Percentiles rank a stretch among this genome's conserved stretches.
phyloP scores from a whole-genome alignment of 2,329 filamentous ascomycete genomes.

The Colletotrichum sp. region DNA sequence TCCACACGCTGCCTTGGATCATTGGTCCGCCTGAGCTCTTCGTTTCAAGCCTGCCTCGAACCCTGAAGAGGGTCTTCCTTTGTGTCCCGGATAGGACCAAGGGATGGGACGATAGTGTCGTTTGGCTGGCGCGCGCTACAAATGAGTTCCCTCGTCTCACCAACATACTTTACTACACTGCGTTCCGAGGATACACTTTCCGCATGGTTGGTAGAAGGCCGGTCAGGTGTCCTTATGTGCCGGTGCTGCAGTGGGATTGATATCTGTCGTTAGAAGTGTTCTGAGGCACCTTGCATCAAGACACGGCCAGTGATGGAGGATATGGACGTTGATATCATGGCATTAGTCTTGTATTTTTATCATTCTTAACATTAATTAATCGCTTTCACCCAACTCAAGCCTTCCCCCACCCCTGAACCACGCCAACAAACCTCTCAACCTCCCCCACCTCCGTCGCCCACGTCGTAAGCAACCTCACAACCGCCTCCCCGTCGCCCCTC shows the following conservation, averaged over 20 bases:
- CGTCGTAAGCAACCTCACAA: conserved; percentile 52
- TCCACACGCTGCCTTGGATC: neutral
- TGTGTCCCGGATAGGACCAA: neutral
- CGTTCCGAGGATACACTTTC: neutral
- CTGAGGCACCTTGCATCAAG: no score
- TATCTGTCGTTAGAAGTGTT: no score
- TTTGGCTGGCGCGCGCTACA: neutral
- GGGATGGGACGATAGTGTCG: neutral
- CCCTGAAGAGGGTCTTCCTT: neutral
- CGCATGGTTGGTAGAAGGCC: neutral
- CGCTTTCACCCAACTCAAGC: neutral
- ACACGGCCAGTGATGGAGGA: no score
- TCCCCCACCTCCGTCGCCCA: conserved; percentile 52
- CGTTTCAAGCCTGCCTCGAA: neutral
- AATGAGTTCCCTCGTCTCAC: neutral
- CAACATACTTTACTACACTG: neutral
- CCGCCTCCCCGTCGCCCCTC: conserved; percentile 38
- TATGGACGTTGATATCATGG: neutral
- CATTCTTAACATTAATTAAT: neutral
- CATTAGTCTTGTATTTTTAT: neutral
- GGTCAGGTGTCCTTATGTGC: neutral
- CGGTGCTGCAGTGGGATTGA: neutral
- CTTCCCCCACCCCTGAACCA: conserved; percentile 23
- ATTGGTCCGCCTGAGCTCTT: neutral
- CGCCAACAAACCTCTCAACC: conserved; percentile 41